phyloP scores from a whole-genome alignment of 805 yeast species.

The Candida boleticola region DNA sequence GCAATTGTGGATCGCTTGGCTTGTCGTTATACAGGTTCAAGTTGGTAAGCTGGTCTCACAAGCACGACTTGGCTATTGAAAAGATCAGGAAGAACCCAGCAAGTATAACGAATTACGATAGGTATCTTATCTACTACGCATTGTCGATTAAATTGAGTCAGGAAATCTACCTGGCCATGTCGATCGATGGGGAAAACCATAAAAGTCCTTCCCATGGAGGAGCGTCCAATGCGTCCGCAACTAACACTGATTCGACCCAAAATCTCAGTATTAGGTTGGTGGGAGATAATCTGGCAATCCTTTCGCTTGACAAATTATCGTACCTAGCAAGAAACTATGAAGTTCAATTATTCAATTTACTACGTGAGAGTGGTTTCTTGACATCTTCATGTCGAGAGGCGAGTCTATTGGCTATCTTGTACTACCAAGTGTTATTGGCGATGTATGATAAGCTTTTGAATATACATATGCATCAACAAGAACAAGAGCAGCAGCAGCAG shows the following conservation, averaged over 20 bases:
- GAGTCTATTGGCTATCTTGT: conserved; percentile 41
- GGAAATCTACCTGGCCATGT: conserved; percentile 43
- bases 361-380: conserved; percentile 40
- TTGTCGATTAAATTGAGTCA: conserved; percentile 48
- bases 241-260: not conserved
- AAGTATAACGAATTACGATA: conserved; percentile 27
- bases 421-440: conserved; percentile 50
- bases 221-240: not conserved
- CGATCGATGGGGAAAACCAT: conserved; percentile 19
- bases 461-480: conserved; percentile 17
- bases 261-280: not conserved
- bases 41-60: conserved; percentile 47
- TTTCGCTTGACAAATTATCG: conserved; percentile 13
- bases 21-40: conserved; percentile 50
- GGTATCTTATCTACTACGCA: conserved; percentile 44
- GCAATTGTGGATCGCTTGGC: conserved; percentile 51
- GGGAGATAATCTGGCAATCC: not conserved
- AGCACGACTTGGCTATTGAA: conserved; percentile 35
- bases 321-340: conserved; percentile 39
- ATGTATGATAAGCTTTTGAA: conserved; percentile 54
- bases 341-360: conserved; percentile 35
- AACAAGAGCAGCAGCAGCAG: not conserved
- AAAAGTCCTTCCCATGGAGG: not conserved
- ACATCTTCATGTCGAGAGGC: conserved; percentile 30
- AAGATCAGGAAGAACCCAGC: conserved; percentile 17